Evolutionary conservation across 1,284 basidiomycete species (phyloP), one percentile per base, ranked within the genome.

Genomic region (Trichosporon sp.): DNA sequence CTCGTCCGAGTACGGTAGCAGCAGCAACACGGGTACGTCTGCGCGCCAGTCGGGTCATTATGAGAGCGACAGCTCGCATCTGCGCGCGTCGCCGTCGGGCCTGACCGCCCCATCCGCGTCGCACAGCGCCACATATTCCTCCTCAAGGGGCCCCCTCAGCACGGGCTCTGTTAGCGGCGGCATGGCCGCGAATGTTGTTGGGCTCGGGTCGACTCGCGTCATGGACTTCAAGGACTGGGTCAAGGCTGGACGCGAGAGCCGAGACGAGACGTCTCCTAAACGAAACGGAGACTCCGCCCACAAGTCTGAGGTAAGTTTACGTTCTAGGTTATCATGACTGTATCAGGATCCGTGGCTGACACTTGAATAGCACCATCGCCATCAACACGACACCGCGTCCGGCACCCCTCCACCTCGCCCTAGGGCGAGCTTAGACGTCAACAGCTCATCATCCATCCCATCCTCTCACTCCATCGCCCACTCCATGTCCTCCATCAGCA

Each of bases 211-310:
- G 11, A 68, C 67, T 25, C 72, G 69, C 56, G 56, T 60, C n/a
- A 70, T 72, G n/a, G 72, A 72, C 60, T 72, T 72, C 29, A 72
- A 72, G 53, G 72, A 72, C 67, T 72, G 72, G 72, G 69, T 72
- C 63, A 72, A 70, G 67, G 72, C 72, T 21, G 72, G 72, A 4
- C 72, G 69, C 29, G 67, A 68, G 60, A 53, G 38, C 38, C 62
- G 62, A 15, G 62, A 42, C 62, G 35, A 63, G 23, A 31, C 18
- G 1, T 38, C 34, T 18, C 35, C 62, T 18, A 63, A 42, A 25
- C 34, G 42, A 35, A 27, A 35, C 62, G 25, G 21, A 38, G 62
- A 38, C 34, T 25, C 62, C 11, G 23, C 62, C 8, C 31, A 31
- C 62, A 60, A 31, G 29, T 60, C 56, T 31, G 29, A 60, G 27